Base-by-base conservation (phyloP, 352 stramenopile genomes). In the Aphanomyces stellatus region DNA sequence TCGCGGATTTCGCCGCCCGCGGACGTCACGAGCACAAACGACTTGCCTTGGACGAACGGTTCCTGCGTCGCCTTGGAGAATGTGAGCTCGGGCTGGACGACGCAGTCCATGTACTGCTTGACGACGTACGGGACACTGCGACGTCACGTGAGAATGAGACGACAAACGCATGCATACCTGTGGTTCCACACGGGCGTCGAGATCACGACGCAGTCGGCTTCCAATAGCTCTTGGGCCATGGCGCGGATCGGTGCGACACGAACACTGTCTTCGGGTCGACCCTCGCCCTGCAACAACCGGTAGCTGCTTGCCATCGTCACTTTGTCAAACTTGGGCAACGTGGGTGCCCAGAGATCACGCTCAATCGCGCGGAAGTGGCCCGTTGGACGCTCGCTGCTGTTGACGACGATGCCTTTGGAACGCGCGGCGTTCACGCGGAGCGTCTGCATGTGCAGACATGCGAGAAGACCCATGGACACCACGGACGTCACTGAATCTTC, bases 61-160 rank as follows among this genome's bases (percentile, higher is more conserved):
- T 27, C 74, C 73, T 37, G 74, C 78, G 60, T 91, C 78, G 83
- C 81, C 51, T 90, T 78, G 34, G 74, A 74, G 75, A 88, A 89
- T 11, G 81, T 91, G 53, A 91, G 55, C 0, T 78, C 81, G 1
- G 80, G 78, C 64, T 90, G 81, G 53, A 90, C 76, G 48, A 88
- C 84, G 71, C 83, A 91, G 65, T 90, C 80, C 48, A 89, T 90
- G 70, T 90, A 91, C 73, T 90, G 83, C 79, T 90, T 91, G 62
- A 91, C 72, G 56, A 87, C 79, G 73, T 88, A 89, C 3, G 81
- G 83, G 25, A 89, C 76, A 41, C 78, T 88, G 63, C 86, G 87
- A 30, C 22, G 13, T 33, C 10, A 57, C 49, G 28, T 57, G 5
- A 22, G 30, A 8, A 35, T 7, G 49, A 57, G 5, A 34, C n/a